Conservation (phyloP, 129 eudicot genomes). For the Logfia minima region DNA sequence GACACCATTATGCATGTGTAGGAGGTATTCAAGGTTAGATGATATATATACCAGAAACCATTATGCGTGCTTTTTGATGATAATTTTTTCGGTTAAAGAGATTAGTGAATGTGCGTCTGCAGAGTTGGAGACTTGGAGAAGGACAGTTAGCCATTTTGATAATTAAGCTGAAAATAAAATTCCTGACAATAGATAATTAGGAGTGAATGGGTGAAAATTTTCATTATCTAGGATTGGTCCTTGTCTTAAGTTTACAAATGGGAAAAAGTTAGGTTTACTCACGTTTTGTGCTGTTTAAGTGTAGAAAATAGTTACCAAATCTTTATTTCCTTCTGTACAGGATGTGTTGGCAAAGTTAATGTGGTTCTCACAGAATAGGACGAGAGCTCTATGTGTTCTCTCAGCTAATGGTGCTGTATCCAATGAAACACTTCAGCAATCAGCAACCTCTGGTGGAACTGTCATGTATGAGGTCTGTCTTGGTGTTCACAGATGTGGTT, state of each 20-base stretch:
- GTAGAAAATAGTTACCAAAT: neutral
- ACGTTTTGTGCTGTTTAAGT: neutral
- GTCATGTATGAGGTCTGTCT: constrained; percentile 57
- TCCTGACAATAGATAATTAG: neutral
- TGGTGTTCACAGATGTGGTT: neutral
- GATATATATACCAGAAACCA: too few relatives aligned
- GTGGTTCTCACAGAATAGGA: constrained; percentile 47
- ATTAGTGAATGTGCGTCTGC: neutral
- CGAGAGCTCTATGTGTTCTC: constrained; percentile 48
- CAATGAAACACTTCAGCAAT: constrained; percentile 49
- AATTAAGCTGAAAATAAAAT: neutral
- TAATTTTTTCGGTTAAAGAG: neutral
- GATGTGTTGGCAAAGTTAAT: constrained; percentile 46
- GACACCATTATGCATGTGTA: neutral
- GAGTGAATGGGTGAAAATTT: neutral
- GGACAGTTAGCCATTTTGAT: neutral
- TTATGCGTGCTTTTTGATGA: too few relatives aligned
- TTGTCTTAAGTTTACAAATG: neutral
- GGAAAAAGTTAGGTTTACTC: neutral
- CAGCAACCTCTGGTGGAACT: constrained; percentile 50
- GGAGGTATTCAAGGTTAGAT: neutral
- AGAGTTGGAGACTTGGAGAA: neutral
- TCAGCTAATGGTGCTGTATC: constrained; percentile 61
- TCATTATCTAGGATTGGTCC: neutral
- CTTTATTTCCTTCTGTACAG: constrained; percentile 33